Evolutionary conservation across 2,329 filamentous ascomycete genomes (phyloP).

Genomic region (Cladosporium sp.): DNA sequence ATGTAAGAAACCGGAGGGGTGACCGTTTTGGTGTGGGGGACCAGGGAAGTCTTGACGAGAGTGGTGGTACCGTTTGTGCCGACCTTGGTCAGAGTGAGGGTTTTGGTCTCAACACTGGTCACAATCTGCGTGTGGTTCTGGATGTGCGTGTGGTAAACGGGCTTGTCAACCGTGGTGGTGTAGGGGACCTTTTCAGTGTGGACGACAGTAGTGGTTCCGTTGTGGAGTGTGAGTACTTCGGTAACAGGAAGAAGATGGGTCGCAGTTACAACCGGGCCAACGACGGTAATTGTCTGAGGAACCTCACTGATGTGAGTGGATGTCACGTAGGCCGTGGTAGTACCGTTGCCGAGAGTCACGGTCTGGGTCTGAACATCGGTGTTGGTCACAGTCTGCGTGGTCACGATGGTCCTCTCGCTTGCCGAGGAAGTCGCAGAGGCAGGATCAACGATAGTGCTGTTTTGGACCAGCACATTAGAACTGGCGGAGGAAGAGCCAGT

Average conservation of each 20-base stretch:
- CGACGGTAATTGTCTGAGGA: not conserved
- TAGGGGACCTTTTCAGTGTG: not conserved
- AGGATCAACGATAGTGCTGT: not conserved
- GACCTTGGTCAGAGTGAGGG: not conserved
- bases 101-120: not conserved
- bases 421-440: not conserved
- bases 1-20: constrained; percentile 16
- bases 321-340: not conserved
- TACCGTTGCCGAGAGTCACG: constrained; percentile 7
- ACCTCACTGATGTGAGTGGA: not conserved
- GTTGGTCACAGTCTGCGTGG: not conserved
- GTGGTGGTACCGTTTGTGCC: not conserved
- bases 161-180: constrained; percentile 4
- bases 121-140: not conserved
- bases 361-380: constrained; percentile 1
- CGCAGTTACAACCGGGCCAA: not conserved
- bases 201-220: constrained; percentile 18
- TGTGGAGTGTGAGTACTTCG: not conserved
- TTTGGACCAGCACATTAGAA: not conserved
- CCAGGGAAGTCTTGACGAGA: not conserved
- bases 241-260: not conserved
- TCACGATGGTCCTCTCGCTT: not conserved
- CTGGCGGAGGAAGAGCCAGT: not conserved
- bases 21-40: constrained; percentile 7
- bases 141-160: not conserved